These are phyloP conservation scores for Mycena kentingensis DNA, from an alignment of 768 basidiomycete genomes.

Conservation along the genomic window DNA sequence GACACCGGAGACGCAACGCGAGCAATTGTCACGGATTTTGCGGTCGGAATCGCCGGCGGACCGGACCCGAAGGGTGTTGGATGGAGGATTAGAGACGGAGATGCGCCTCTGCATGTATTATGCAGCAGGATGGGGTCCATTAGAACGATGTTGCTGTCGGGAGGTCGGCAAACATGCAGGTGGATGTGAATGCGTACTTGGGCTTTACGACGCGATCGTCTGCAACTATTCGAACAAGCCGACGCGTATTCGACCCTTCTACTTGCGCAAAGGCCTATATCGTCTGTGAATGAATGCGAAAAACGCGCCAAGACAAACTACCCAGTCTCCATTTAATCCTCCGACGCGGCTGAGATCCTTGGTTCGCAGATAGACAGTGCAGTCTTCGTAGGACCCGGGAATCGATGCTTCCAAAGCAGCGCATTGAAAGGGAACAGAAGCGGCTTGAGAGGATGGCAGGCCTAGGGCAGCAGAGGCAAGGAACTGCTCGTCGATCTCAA, in stretches of 20 bases:
- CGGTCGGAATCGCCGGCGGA: slow-evolving; percentile 65
- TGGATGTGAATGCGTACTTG: slow-evolving; percentile 32
- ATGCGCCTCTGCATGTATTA: slow-evolving; percentile 45
- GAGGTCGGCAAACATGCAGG: slow-evolving; percentile 1
- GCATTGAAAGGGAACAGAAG: slow-evolving; percentile 22
- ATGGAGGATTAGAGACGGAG: slow-evolving; percentile 38
- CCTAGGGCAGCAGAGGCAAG: slow-evolving; percentile 54
- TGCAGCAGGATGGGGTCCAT: slow-evolving; percentile 56
- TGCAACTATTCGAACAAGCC: slow-evolving; percentile 62
- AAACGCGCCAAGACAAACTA: slow-evolving; percentile 35
- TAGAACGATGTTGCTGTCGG: slow-evolving; percentile 38
- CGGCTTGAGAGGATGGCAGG: slow-evolving; percentile 22
- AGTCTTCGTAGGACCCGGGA: slow-evolving; percentile 46
- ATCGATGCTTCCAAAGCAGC: slow-evolving; percentile 36
- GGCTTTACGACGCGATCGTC: slow-evolving; percentile 44
- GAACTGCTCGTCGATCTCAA: slow-evolving; percentile 78
- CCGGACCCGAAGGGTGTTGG: slow-evolving; percentile 63
- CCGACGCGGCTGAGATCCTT: slow-evolving; percentile 68
- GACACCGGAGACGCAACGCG: slow-evolving; percentile 79
- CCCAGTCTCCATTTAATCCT: slow-evolving; percentile 78
- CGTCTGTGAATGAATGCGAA: slow-evolving; percentile 9
- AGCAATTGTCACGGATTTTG: slow-evolving; percentile 70
- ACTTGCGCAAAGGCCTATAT: slow-evolving; percentile 53
- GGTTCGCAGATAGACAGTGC: slow-evolving; percentile 62
- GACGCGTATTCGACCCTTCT: slow-evolving; percentile 35